Base-by-base conservation (phyloP, 768 basidiomycete genomes). In the Phanerochaete sordida region DNA sequence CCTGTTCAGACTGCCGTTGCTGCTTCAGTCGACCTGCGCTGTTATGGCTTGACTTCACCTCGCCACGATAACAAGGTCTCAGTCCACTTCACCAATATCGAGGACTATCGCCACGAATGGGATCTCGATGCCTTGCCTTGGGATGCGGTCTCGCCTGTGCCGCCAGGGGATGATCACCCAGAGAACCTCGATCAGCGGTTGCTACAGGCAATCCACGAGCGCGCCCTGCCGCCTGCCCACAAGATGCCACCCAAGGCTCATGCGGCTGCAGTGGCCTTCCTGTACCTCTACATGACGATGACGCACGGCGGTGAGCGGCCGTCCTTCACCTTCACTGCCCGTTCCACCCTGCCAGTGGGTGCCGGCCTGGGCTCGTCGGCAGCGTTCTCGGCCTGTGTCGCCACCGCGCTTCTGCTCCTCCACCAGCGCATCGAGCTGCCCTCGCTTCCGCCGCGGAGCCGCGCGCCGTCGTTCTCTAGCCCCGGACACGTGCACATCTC, bases 351-450 rank as follows among this genome's bases (percentile, higher is more conserved):
- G 5, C 97, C 97, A 28, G 87, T 98, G 59, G 90, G 93, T 8
- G 97, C 97, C 16, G 97, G 97, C 48, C 87, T 98, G 51, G 97
- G 97, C 24, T 98, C 96, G 13, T 97, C 95, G 23, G 97, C 97
- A 7, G 93, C 97, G 24, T 98, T 89, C 77, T 98, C 95, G 2
- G 85, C 87, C 21, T 97, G 95, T 70, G 77, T 89, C 47, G 86
- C 94, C 11, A 87, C 91, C 1, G 78, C 91, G 5, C 78, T 96
- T 46, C 83, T 98, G 37, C 80, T 95, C 50, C 79, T 90, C 15
- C 85, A 91, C 70, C 77, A 80, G 49, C 88, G 87, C 63, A 85
- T 97, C 68, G 74, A 65, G 45, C 69, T 83, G 9, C 85, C 84
- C n/a, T 68, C 77, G n/a, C 72, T 75, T 39, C 84, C 84, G 23